Evolutionary conservation across 768 basidiomycete species (phyloP), one percentile per base, ranked within the genome.

Genomic region (Xerocomellus amylosporus): DNA sequence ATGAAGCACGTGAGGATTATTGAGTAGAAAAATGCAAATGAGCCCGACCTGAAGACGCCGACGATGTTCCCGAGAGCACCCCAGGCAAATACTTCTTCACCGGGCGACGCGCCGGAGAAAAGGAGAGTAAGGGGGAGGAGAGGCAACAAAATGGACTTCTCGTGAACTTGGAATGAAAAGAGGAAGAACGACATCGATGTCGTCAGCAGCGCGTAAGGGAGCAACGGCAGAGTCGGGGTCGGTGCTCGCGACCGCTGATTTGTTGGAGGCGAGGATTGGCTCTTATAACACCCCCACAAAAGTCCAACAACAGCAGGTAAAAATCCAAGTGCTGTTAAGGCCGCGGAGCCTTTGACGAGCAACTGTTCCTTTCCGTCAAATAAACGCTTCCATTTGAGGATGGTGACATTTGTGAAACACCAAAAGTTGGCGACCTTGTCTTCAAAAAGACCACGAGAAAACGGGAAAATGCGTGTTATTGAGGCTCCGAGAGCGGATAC

Each of bases 391-490:
- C 95, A 97, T 68, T 96, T 97, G 72, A 98, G 69, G 14, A 89
- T 71, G 9, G 65, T 60, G 22, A 95, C 86, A 66, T 98, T 93
- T 17, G 87, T 84, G 31, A 93, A 90, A 70, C 95, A 97, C 95
- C 95, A 98, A 66, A 96, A 91, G 68, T 98, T 98, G 38, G 95
- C 93, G 22, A 98, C 95, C 65, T 96, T 95, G 74, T 96, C 93
- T 66, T 96, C 93, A 64, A 95, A 95, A 3, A 95, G 76, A 14
- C 94, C 95, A 28, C 95, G 85, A 7, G 82, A 79, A 67, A 98
- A 93, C 0, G 95, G 95, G 68, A 98, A 98, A 51, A 97, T 92
- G 7, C 95, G 85, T 14, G 75, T 75, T 43, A 95, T 75, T 15
- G 89, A 84, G 48, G 85, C 81, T n/a, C 80, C 55, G 56, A 90